Evolutionary conservation across 257 asterid species (phyloP).

Genomic region (Rubia yunnanensis): DNA sequence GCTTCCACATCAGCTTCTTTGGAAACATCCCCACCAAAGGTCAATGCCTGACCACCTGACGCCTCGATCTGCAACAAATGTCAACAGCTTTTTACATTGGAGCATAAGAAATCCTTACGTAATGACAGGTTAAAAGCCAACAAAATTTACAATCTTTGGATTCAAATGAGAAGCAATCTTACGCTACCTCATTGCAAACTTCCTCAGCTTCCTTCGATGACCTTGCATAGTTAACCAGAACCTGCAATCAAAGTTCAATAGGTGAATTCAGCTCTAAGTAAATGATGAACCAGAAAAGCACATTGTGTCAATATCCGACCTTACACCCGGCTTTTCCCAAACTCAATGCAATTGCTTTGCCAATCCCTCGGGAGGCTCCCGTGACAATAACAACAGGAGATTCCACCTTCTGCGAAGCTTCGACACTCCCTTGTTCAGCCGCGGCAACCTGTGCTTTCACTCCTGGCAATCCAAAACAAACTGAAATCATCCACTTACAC

Average conservation of each 20-base stretch:
- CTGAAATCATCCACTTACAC: background rate
- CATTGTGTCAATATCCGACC: constrained; percentile 26
- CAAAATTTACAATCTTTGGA: background rate
- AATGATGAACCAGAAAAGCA: background rate
- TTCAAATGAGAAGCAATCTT: background rate
- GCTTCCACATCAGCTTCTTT: constrained; percentile 88
- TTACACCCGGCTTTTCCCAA: constrained; percentile 95
- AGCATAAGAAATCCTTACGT: background rate
- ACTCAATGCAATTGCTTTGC: constrained; percentile 84
- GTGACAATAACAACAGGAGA: constrained; percentile 82
- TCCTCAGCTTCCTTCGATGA: constrained; percentile 97
- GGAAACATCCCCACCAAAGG: constrained; percentile 92
- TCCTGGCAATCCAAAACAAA: constrained; percentile 27
- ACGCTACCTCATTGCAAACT: constrained; percentile 43
- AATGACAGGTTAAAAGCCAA: background rate
- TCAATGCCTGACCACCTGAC: constrained; percentile 76
- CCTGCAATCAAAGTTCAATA: constrained; percentile 29
- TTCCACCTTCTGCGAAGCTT: constrained; percentile 47
- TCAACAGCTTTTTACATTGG: background rate
- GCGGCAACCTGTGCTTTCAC: constrained; percentile 67
- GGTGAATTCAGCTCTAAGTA: background rate
- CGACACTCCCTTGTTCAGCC: constrained; percentile 39
- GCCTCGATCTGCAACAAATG: constrained; percentile 65
- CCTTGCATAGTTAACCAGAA: constrained; percentile 95
- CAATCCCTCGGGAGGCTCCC: constrained; percentile 97